These are phyloP conservation scores for Xylaria hypoxylon DNA, from an alignment of 2,329 filamentous ascomycete genomes.

Conservation along the genomic window DNA sequence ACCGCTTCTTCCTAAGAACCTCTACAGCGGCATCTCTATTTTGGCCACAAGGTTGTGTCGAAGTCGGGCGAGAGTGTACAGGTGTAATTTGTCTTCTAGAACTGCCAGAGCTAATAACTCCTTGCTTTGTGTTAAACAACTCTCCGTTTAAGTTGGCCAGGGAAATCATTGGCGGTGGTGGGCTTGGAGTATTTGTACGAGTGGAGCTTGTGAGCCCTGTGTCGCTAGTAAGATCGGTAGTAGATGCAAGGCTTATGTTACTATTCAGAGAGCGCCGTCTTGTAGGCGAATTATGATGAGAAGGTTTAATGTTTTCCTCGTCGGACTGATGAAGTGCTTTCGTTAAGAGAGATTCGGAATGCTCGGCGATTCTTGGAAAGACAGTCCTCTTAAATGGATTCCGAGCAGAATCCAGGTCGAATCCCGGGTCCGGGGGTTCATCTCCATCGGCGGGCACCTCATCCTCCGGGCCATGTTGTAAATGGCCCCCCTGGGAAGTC, in stretches of 20 bases:
- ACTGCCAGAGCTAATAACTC: slow-evolving; percentile 44
- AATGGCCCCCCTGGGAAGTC: slow-evolving; percentile 58
- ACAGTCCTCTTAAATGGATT: slow-evolving; percentile 61
- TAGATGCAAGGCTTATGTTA: slow-evolving; percentile 83
- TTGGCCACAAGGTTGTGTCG: slow-evolving; percentile 40
- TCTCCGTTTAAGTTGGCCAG: slow-evolving; percentile 56
- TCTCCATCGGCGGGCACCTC: slow-evolving; percentile 82
- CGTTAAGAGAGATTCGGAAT: slow-evolving; percentile 86
- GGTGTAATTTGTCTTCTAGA: slow-evolving; percentile 43
- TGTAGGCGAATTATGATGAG: slow-evolving; percentile 53
- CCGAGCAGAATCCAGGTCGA: slow-evolving; percentile 45
- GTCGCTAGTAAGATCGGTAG: slow-evolving; percentile 93
- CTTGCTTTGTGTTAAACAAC: slow-evolving; percentile 48
- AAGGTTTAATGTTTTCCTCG: slow-evolving; percentile 59
- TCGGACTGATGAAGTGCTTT: slow-evolving; percentile 79
- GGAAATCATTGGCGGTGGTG: slow-evolving; percentile 74
- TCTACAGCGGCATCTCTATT: slow-evolving; percentile 69
- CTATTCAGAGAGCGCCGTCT: slow-evolving; percentile 78
- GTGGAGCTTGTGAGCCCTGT: slow-evolving; percentile 90
- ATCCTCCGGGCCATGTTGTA: slow-evolving; percentile 61
- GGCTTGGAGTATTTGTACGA: slow-evolving; percentile 88
- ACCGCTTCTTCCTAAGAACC: slow-evolving; percentile 80
- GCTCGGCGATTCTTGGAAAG: slow-evolving; percentile 63
- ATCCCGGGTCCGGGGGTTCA: slow-evolving; percentile 80
- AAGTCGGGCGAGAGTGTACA: slow-evolving; percentile 33